Conservation (phyloP, 495 filamentous ascomycete species). For the Chaetomidium leptoderma region DNA sequence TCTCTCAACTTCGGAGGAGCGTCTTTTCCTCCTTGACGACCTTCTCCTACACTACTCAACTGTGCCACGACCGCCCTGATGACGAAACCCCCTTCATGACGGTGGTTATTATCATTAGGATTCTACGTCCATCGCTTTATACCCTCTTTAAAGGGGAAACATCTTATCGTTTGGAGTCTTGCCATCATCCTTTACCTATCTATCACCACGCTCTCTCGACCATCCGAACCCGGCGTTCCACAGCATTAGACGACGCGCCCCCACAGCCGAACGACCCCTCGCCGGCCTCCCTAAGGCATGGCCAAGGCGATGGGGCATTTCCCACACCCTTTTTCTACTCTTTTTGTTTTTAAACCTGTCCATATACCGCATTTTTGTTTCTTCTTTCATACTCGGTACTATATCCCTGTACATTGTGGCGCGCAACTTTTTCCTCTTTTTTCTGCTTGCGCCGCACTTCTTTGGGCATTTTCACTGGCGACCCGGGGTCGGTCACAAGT, state of each 20-base stretch:
- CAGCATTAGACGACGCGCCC: background rate
- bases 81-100: no score
- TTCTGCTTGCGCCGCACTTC: background rate
- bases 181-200: no score
- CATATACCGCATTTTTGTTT: constrained; percentile 15
- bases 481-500: constrained; percentile 19
- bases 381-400: constrained; percentile 2
- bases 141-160: background rate
- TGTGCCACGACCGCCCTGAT: background rate
- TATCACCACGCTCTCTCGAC: background rate
- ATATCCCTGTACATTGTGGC: constrained; percentile 11
- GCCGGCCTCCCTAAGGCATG: background rate
- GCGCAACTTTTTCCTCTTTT: constrained; percentile 3
- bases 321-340: background rate
- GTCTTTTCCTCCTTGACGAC: no score
- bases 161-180: background rate
- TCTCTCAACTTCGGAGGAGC: no score
- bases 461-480: constrained; percentile 24
- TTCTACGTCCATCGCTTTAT: background rate
- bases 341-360: constrained; percentile 6
- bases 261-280: background rate
- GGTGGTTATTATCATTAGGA: no score
- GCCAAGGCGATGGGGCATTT: background rate
- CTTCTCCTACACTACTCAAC: background rate
- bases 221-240: background rate